Evolutionary conservation across 805 yeast genomes (phyloP), one percentile per base, ranked within the genome.

Genomic region (Teunomyces aglyptinius): DNA sequence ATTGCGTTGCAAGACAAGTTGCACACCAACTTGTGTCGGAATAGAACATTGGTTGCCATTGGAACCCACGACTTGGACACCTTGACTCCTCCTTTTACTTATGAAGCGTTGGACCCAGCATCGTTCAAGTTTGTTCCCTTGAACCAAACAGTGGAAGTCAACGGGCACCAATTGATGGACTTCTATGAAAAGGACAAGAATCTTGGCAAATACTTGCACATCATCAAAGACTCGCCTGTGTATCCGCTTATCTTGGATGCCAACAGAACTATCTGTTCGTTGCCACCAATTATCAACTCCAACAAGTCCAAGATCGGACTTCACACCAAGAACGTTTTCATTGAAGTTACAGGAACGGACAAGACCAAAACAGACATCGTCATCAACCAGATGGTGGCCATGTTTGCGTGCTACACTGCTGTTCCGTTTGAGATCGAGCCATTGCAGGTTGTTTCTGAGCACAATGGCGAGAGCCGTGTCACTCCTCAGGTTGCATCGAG

Each of bases 211-310:
- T 94, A 80, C 70, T 80, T 92, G 57, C 96, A 85, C 62, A 86
- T 94, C 58, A 89, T 94, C 65, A 83, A 81, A 61, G 88, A 88
- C 65, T 83, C 90, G 27, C 95, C 96, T 20, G 94, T 86, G 43
- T 89, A 80, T 67, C 99, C 99, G 20, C 89, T 91, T 31, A 87
- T 92, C 58, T 77, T 83, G 58, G 99, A 94, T 68, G 68, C 84
- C 48, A 75, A 82, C 35, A 79, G 84, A 59, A 77, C 79, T 6
- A 94, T 94, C 44, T 85, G 95, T 59, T 91, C 98, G 5, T 70
- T 94, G 75, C 99, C 99, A 43, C 99, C 99, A 53, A 86, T 94
- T 63, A 95, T 94, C 74, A 94, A 94, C 74, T 86, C 96, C 32
- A 85, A 94, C 61, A 87, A 78, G 63, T 85, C 96, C 43, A 95